Base-by-base conservation (phyloP, 2,329 filamentous ascomycete species). In the Botrytis fabae region DNA sequence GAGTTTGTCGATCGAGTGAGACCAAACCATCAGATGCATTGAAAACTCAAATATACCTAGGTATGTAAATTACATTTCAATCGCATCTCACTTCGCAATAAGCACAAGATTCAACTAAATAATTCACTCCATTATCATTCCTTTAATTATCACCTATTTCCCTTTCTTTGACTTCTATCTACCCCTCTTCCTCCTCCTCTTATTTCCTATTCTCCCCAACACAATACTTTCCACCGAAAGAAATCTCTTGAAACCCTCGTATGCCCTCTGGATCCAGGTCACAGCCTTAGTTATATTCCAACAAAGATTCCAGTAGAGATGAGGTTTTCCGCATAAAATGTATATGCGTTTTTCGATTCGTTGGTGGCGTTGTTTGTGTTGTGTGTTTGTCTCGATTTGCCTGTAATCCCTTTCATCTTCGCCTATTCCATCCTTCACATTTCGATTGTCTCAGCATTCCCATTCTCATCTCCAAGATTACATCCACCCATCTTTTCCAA, bases 231-330 rank as follows among this genome's bases (percentile, higher is more conserved):
- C 5, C 35, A 4, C 46, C 9, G 5, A 40, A 54, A 20, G 20
- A 54, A 40, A 40, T 18, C 16, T 32, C 32, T 32, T 2, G 40
- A 68, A 68, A 68, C 5, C 46, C 64, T 54, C 64, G 48, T 57
- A 32, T 57, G 65, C 65, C 48, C 46, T 25, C 65, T 42, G 48
- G 54, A 57, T 57, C 65, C 65, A 57, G 65, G 65, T 68, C 65
- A 68, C 48, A 68, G 65, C 65, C 65, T 57, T 68, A 42, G 20
- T 18, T 40, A 2, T 57, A 4, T 68, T 54, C 16, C 25, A 68
- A 68, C 46, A 57, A 57, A 68, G 40, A 28, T 57, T 57, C 48
- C 48, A 68, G 65, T 42, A 54, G 35, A 57, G 65, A n/a, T 68
- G 28, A 68, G 65, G 48, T 10, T 68, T 57, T 20, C 48, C 65